Evolutionary conservation across 768 basidiomycete genomes (phyloP).

Genomic region (Collybia sordida): DNA sequence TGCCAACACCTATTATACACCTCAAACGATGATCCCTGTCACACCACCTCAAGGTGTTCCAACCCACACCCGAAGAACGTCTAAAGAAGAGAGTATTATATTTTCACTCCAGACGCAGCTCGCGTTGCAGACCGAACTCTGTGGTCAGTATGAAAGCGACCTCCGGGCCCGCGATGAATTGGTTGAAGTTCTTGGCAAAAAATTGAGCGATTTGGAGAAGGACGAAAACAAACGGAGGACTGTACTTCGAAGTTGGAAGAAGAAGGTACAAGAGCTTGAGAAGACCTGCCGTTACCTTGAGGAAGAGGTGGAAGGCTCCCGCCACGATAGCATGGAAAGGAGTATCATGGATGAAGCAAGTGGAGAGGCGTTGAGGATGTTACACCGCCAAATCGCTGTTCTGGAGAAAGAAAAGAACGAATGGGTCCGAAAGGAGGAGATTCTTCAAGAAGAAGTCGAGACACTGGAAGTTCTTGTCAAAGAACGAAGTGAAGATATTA

Average conservation of each 20-base stretch:
- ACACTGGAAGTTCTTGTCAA: conserved; percentile 48
- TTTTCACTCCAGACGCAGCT: conserved; percentile 75
- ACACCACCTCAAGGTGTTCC: conserved; percentile 53
- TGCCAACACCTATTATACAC: conserved; percentile 76
- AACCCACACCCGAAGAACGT: conserved; percentile 56
- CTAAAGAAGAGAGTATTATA: conserved; percentile 71
- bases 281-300: conserved; percentile 64
- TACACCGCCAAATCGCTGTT: conserved; percentile 78
- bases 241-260: conserved; percentile 64
- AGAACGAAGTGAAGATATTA: conserved; percentile 42
- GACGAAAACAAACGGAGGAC: conserved; percentile 62
- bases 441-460: conserved; percentile 43
- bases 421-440: conserved; percentile 40
- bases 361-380: conserved; percentile 72
- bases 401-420: conserved; percentile 68
- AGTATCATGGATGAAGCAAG: conserved; percentile 86
- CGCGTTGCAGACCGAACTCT: conserved; percentile 71
- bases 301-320: conserved; percentile 84
- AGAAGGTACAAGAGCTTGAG: conserved; percentile 76
- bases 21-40: conserved; percentile 68
- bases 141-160: conserved; percentile 76
- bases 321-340: conserved; percentile 77
- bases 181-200: conserved; percentile 56
- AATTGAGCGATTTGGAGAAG: conserved; percentile 54
- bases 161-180: conserved; percentile 72